phyloP scores from a whole-genome alignment of 208 protist species.

The Strigomonas oncopelti region DNA sequence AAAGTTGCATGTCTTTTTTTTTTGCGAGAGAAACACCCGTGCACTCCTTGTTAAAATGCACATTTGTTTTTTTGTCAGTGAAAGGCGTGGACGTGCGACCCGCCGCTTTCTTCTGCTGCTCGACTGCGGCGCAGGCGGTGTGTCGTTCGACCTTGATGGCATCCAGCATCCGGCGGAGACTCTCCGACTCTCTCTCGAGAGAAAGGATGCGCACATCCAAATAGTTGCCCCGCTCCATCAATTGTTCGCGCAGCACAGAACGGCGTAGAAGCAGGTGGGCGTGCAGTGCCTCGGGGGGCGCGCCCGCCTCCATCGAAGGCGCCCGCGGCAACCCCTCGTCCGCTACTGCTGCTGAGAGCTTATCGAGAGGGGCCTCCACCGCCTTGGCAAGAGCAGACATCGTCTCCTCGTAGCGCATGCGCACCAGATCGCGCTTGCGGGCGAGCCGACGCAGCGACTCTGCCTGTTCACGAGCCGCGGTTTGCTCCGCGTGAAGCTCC shows the following conservation, averaged over 20 bases:
- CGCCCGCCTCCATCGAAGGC: not conserved
- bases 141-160: slow-evolving; percentile 21
- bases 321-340: not conserved
- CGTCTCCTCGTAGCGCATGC: slow-evolving; percentile 47
- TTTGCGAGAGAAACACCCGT: too few relatives aligned
- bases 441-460: slow-evolving; percentile 39
- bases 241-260: slow-evolving; percentile 62
- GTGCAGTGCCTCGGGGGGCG: slow-evolving; percentile 56
- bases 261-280: slow-evolving; percentile 62
- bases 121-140: not conserved
- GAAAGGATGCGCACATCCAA: slow-evolving; percentile 68
- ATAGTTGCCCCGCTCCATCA: slow-evolving; percentile 70
- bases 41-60: too few relatives aligned
- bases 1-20: not conserved
- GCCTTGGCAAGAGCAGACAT: slow-evolving; percentile 32
- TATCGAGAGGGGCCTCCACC: slow-evolving; percentile 20
- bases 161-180: slow-evolving; percentile 51
- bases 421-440: slow-evolving; percentile 31
- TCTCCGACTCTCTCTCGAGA: slow-evolving; percentile 54
- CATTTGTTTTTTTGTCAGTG: not conserved
- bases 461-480: slow-evolving; percentile 36
- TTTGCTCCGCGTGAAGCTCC: slow-evolving; percentile 64
- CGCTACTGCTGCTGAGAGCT: not conserved
- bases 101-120: not conserved
- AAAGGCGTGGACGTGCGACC: not conserved